Percentiles rank a stretch among this genome's conserved stretches.
phyloP scores from a whole-genome alignment of 1,284 basidiomycete genomes.

The Irpex sp. region DNA sequence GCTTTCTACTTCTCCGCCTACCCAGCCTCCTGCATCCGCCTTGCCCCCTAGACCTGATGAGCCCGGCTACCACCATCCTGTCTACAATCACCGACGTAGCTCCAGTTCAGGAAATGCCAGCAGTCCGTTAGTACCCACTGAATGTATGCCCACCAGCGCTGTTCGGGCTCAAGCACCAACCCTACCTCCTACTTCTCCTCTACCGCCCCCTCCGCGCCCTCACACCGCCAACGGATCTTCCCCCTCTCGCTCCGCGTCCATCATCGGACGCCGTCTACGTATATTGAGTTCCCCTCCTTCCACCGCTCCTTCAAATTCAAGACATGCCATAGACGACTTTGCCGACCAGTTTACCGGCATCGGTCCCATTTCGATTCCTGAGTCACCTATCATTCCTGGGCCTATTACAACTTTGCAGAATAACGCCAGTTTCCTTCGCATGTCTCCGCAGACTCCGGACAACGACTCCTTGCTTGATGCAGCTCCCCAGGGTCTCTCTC shows the following conservation, averaged over 20 bases:
- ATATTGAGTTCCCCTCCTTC: constrained; percentile 54
- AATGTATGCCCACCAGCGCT: constrained; percentile 29
- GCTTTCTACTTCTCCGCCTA: constrained; percentile 56
- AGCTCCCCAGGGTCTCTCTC: constrained; percentile 40
- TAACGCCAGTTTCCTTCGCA: constrained; percentile 53
- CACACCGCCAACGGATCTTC: constrained; percentile 18
- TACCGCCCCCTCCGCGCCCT: constrained; percentile 25
- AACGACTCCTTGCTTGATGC: background rate
- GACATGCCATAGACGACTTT: background rate
- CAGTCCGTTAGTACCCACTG: background rate
- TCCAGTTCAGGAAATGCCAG: constrained; percentile 38
- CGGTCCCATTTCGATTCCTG: background rate
- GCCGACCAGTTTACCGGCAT: background rate
- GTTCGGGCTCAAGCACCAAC: constrained; percentile 34
- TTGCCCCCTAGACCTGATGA: constrained; percentile 62
- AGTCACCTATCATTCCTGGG: constrained; percentile 31
- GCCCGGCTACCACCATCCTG: constrained; percentile 12
- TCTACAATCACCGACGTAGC: constrained; percentile 32
- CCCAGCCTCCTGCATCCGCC: constrained; percentile 46
- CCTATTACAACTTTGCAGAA: constrained; percentile 50
- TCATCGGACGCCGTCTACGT: constrained; percentile 55
- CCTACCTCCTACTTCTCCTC: constrained; percentile 40
- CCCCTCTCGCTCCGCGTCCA: constrained; percentile 29
- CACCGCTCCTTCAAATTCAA: constrained; percentile 18
- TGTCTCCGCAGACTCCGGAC: constrained; percentile 37